Conservation (phyloP, 805 yeast species). For the Lachancea quebecensis region DNA sequence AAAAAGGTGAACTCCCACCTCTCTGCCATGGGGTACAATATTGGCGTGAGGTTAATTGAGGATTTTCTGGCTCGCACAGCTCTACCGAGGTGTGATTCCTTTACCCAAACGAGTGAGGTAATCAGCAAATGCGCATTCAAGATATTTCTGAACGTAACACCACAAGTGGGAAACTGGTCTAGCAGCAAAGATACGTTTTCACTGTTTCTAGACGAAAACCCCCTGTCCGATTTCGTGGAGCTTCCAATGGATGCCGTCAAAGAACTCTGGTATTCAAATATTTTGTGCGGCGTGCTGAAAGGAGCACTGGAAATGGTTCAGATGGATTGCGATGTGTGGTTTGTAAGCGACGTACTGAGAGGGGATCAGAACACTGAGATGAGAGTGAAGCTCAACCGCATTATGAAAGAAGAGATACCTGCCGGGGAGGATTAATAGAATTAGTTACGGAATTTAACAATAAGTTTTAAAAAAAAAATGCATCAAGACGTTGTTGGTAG, state of each 20-base stretch:
- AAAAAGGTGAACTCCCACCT: slow-evolving; percentile 73
- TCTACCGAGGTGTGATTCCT: slow-evolving; percentile 69
- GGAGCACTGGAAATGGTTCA: slow-evolving; percentile 97
- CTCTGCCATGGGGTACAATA: slow-evolving; percentile 91
- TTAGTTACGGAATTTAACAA: too few species aligned
- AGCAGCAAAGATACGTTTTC: slow-evolving; percentile 68
- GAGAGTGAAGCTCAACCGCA: slow-evolving; percentile 58
- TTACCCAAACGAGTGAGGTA: slow-evolving; percentile 83
- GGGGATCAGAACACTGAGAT: slow-evolving; percentile 83
- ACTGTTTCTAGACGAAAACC: slow-evolving; percentile 73
- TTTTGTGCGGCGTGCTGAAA: slow-evolving; percentile 79
- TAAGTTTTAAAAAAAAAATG: not conserved
- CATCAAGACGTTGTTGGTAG: not conserved
- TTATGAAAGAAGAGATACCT: slow-evolving; percentile 90
- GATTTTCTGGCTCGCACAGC: slow-evolving; percentile 88
- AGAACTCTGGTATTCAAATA: slow-evolving; percentile 89
- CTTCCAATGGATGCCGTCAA: slow-evolving; percentile 71
- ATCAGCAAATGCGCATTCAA: slow-evolving; percentile 85
- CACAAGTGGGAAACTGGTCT: slow-evolving; percentile 70
- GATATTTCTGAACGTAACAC: slow-evolving; percentile 76
- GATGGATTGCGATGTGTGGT: slow-evolving; percentile 75
- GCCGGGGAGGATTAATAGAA: slow-evolving; percentile 76
- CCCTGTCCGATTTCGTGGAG: slow-evolving; percentile 91
- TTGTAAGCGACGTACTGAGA: slow-evolving; percentile 70
- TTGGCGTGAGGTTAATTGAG: slow-evolving; percentile 84